phyloP scores from a whole-genome alignment of 1,284 basidiomycete species.

The Trichosporon sp. region DNA sequence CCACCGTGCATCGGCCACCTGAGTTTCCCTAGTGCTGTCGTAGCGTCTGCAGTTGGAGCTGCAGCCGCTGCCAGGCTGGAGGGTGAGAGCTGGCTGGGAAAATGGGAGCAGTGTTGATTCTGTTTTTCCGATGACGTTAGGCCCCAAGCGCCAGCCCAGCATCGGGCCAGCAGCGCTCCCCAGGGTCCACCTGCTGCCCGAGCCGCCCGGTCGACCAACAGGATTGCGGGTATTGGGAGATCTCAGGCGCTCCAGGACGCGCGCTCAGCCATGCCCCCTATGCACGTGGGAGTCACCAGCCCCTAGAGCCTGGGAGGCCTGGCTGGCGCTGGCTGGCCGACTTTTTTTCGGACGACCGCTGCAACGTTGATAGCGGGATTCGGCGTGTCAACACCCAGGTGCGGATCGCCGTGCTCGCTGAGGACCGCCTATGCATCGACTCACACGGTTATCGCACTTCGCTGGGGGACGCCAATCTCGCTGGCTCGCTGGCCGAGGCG shows the following conservation, averaged over 20 bases:
- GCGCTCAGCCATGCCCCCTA: neutral
- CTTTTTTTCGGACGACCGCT: neutral
- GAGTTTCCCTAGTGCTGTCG: neutral
- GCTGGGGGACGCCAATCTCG: neutral
- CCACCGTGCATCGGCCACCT: neutral
- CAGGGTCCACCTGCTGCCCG: neutral
- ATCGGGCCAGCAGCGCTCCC: neutral
- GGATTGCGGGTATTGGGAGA: neutral
- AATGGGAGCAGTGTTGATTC: neutral
- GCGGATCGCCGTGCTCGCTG: conserved; percentile 2
- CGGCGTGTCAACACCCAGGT: neutral
- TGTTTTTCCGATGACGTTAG: conserved; percentile 3
- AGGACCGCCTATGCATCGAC: neutral
- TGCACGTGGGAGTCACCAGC: neutral
- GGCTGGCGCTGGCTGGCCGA: neutral
- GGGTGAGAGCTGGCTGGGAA: neutral
- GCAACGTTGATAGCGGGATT: neutral
- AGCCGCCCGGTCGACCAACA: neutral
- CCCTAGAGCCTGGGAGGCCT: neutral
- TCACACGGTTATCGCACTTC: neutral
- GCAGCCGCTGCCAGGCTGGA: neutral
- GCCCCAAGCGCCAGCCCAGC: neutral
- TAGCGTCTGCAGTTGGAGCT: neutral
- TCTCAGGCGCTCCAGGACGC: neutral
- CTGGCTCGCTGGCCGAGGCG: neutral